These are phyloP conservation scores for Allium sativum DNA, from an alignment of 106 monocot species.

Conservation along the genomic window DNA sequence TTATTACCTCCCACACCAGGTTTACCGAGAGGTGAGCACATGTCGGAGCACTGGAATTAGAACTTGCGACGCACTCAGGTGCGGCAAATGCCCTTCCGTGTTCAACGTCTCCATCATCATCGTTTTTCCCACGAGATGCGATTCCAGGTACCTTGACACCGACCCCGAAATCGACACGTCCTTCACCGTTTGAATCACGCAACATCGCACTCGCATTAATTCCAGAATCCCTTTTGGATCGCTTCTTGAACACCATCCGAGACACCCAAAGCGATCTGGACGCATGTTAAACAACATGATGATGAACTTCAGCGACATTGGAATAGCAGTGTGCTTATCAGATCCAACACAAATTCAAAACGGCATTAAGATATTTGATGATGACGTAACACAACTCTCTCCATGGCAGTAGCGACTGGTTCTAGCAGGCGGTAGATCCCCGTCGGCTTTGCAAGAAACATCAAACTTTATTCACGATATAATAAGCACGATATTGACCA, in stretches of 20 bases:
- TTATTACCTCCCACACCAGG: background rate
- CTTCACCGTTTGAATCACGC: slow-evolving; percentile 61
- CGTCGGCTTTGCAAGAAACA: too few species aligned
- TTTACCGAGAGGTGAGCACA: slow-evolving; percentile 28
- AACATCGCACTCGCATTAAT: slow-evolving; percentile 61
- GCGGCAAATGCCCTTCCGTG: slow-evolving; percentile 93
- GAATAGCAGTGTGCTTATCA: too few species aligned
- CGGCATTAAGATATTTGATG: too few species aligned
- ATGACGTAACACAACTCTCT: too few species aligned
- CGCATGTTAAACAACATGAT: slow-evolving; percentile 97
- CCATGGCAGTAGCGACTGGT: too few species aligned
- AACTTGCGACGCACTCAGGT: slow-evolving; percentile 70
- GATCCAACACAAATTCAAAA: too few species aligned
- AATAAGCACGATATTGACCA: too few species aligned
- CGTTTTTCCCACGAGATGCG: slow-evolving; percentile 68
- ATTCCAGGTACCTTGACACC: slow-evolving; percentile 58
- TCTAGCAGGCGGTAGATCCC: too few species aligned
- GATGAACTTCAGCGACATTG: too few species aligned
- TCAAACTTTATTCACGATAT: too few species aligned
- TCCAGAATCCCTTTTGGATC: slow-evolving; percentile 69
- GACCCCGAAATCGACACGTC: slow-evolving; percentile 76
- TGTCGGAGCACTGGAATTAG: slow-evolving; percentile 70
- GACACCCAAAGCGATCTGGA: slow-evolving; percentile 89
- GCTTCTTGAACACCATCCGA: slow-evolving; percentile 69
- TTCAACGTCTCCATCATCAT: slow-evolving; percentile 66